These are phyloP conservation scores for Larix kaempferi DNA, from an alignment of 75 land plant genomes.

Conservation along the genomic window DNA sequence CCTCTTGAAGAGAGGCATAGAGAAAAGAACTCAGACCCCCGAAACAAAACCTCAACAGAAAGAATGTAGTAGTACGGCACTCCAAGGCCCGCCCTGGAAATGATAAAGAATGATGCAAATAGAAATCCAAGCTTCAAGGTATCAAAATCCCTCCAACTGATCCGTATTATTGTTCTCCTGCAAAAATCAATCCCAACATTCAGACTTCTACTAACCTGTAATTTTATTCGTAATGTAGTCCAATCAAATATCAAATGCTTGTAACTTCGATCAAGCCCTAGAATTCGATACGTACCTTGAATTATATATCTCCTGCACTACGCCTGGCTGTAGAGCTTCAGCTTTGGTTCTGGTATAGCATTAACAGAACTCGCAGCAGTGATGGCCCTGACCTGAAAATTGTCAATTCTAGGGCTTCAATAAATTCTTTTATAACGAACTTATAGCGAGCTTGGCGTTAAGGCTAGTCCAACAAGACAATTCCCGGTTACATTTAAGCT, in stretches of 20 bases:
- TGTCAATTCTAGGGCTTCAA: neutral
- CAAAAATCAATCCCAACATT: neutral
- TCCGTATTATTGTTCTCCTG: neutral
- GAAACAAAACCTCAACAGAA: neutral
- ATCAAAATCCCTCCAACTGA: neutral
- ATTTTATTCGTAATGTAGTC: neutral
- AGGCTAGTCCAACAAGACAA: neutral
- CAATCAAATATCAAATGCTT: no score
- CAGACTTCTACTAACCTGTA: neutral
- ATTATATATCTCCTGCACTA: neutral
- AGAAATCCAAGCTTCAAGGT: neutral
- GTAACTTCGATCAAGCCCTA: neutral
- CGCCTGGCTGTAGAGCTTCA: neutral
- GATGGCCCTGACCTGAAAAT: neutral
- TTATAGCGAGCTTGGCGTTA: neutral
- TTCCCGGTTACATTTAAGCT: neutral
- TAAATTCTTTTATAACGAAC: neutral
- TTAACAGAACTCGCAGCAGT: neutral
- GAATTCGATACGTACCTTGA: neutral
- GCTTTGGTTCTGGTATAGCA: neutral
- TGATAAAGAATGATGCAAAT: neutral
- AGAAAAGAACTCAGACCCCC: neutral
- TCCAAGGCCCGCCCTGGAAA: neutral
- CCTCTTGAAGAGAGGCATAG: conserved; percentile 87
- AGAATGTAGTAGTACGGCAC: neutral